Evolutionary conservation across 2,329 filamentous ascomycete species (phyloP), one percentile per base, ranked within the genome.

Genomic region (Didymella exigua): DNA sequence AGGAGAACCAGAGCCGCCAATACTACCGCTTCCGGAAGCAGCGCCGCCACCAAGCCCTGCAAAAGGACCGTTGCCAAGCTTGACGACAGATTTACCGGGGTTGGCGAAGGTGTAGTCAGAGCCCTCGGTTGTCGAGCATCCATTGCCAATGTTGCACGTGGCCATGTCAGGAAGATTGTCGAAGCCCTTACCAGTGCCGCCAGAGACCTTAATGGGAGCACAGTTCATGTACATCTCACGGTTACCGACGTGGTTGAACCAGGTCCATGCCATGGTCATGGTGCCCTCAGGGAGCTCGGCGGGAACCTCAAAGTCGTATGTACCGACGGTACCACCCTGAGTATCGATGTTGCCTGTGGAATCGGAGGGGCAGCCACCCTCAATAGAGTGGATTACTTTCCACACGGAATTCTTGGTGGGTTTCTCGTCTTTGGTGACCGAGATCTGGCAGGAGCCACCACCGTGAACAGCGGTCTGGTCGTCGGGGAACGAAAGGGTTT

Each of bases 181-280:
- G 9, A 87, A 83, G 48, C 84, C 68, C 31, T 85, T 82, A 33
- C 73, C 69, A 2, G 76, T 71, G 23, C 79, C 78, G 2, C 76
- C 79, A 2, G 84, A 84, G 21, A 97, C 80, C 0, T 79, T 84
- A 49, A 96, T 76, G 0, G 89, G 84, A 0, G 88, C 90, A 66
- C 95, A 98, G 82, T 96, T 95, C 91, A 96, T 96, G 82, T 98
- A 98, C 83, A 96, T 90, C 49, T 98, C 93, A 1, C 92, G 86
- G 78, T 96, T 93, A 4, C 93, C 93, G 4, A 96, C 75, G 57
- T 88, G 86, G 72, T 96, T 97, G 79, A 93, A 88, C 93, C 90
- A 97, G 2, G 90, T 90, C 91, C 92, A 97, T 0, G 91, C 90
- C 9, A 97, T 79, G 0, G 88, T 88, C 30, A 88, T 89, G 27